Base-by-base conservation (phyloP, 352 stramenopile genomes). In the Elongisporangium senticosum region DNA sequence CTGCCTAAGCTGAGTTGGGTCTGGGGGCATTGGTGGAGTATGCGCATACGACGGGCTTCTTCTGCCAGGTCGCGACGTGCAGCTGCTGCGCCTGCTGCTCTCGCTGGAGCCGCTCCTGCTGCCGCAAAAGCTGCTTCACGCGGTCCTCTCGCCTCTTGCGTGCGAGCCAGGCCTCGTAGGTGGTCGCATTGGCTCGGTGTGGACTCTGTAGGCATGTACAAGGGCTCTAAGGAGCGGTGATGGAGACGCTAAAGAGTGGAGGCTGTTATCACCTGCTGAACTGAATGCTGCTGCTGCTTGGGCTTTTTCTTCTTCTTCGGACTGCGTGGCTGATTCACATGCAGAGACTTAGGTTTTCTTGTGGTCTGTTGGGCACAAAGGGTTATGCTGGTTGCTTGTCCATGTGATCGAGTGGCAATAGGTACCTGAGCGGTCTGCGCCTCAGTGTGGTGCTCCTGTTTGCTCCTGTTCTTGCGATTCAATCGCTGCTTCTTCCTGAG, bases 31-130 rank as follows among this genome's bases (percentile, higher is more conserved):
- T 82, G 7, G 74, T 86, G 6, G 79, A 90, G 54, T 91, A 89
- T 3, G 82, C 82, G 40, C 79, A 91, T 10, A 91, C 82, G 3
- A 83, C 58, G 6, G 75, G 55, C 24, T 91, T 91, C 56, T 87
- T 87, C 19, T 75, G 67, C 82, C 82, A 91, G 13, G 62, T 79
- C 19, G 59, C 53, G n/a, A 65, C 62, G 33, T 87, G 79, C 3
- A 68, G 65, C 14, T 78, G 55, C 5, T 63, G 59, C n/a, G 72
- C 50, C 4, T 80, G 63, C 26, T 76, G 61, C 10, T 71, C 55
- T 7, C 67, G 58, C 4, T 57, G 40, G 11, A 61, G 28, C 0
- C 67, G 50, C 23, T 77, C 56, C 8, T 88, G 60, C 17, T 57
- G 61, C 7, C 51, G 26, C 22, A 71, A 63, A n/a, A 67, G 53